Evolutionary conservation across 495 filamentous ascomycete genomes (phyloP), one percentile per base, ranked within the genome.

Genomic region (Xylaria castorea): DNA sequence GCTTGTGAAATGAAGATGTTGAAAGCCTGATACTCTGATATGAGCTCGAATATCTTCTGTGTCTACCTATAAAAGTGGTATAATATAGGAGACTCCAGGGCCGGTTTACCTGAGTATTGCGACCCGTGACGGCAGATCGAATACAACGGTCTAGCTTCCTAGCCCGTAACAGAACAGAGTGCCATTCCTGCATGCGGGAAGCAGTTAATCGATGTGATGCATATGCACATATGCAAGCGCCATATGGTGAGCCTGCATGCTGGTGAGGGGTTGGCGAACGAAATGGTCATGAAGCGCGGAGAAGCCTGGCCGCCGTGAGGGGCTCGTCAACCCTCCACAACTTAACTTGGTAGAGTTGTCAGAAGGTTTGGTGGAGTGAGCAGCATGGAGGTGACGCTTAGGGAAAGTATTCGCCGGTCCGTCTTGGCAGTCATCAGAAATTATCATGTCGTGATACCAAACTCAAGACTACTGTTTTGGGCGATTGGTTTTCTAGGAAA

Each of bases 21-120:
- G 32, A n/a, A 57, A 57, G 30, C 27, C 14, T 57, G 2, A 32
- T 14, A 57, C 27, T 4, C 27, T 32, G 53, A 32, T 18, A 57
- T 5, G 16, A 32, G 30, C 16, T 32, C 2, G 53, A 32, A 18
- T 7, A 57, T 57, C 53, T 2, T 32, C 68, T 50, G 73, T 46
- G 69, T 73, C 73, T 71, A 58, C 67, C 72, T 77, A 77, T 75
- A 71, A 66, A 66, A 73, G 63, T 34, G 50, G n/a, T 65, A 40
- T 53, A 72, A 57, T 44, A 71, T 53, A 66, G 73, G 71, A 74
- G 22, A 9, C 63, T 65, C 50, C 34, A 73, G 71, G 71, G 50
- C 75, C 71, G 75, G 46, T 64, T 68, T 75, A 74, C 71, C 73
- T 73, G 50, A 69, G 66, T 71, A 46, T 61, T 68, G 25, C 57